A percentile compares a stretch with the other conserved stretches of the same genome.
Conservation (phyloP, 75 land plant genomes). For the Adiantum capillusveneris region DNA sequence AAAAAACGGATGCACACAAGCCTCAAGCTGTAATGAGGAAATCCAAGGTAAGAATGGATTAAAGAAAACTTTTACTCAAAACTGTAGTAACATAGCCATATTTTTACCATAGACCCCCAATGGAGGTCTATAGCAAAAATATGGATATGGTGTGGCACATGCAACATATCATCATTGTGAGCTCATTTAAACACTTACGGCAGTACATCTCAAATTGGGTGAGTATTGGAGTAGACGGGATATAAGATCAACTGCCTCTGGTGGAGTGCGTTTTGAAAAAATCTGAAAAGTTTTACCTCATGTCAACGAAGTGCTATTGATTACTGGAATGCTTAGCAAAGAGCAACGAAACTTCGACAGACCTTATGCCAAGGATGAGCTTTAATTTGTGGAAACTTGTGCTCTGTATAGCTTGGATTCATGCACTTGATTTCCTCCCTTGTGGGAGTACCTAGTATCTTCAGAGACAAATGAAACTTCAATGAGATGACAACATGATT, state of each 20-base stretch:
- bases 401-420: conserved; percentile 84
- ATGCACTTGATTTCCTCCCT: conserved; percentile 87
- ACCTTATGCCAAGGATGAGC: conserved; percentile 89
- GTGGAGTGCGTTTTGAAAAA: conserved; percentile 56
- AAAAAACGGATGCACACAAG: conserved; percentile 74
- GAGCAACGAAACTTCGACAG: background rate
- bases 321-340: no score
- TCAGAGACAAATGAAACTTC: no score
- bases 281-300: conserved; percentile 20
- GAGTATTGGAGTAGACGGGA: conserved; percentile 81
- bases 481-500: no score
- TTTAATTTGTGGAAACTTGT: conserved; percentile 73
- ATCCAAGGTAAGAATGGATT: background rate
- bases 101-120: no score
- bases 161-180: background rate
- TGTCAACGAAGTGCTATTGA: no score
- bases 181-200: conserved; percentile 34
- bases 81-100: no score
- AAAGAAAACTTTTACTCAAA: background rate
- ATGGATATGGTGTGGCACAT: background rate
- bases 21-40: conserved; percentile 55
- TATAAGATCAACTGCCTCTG: conserved; percentile 79
- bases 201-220: conserved; percentile 68
- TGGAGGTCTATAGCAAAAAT: no score
- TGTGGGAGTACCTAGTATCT: conserved; percentile 85